Evolutionary conservation across 169 alveolate genomes (phyloP), one percentile per base, ranked within the genome.

Genomic region (Plasmodium malariae): DNA sequence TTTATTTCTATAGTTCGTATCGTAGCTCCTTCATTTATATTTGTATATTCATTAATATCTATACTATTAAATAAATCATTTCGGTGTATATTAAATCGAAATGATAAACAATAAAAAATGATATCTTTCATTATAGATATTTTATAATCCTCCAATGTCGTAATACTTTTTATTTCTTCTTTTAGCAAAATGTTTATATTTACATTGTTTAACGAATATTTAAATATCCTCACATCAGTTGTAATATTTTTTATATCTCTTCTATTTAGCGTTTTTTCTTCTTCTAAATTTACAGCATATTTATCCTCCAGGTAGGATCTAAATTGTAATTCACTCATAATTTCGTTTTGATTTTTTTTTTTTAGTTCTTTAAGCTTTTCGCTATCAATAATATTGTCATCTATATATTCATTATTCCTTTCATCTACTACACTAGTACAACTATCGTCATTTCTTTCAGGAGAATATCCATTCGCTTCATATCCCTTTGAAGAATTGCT

Each of bases 11-110:
- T 60, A 17, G 91, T 83, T 37, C 83, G 45, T 28, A 83, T 51
- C 7, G 91, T 83, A 12, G 91, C 85, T 14, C 91, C 88, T 30
- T 89, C 94, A 74, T 93, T 93, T 54, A 93, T 93, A 36, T 93
- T 93, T 3, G 92, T 93, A 54, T 89, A 67, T 59, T 80, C 94
- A 43, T 89, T 88, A n/a, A 74, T 73, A 60, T 74, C 74, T 17
- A 93, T 88, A 28, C 80, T 78, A 34, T 93, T 93, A 69, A 57
- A 72, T 48, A 93, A 21, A 21, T 86, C 57, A 37, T 91, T 73
- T 55, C 90, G 89, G 36, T 93, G 93, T 28, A 55, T 70, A 67
- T 93, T 83, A 37, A 91, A 91, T 14, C 86, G 63, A 86, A 93
- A 89, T 7, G 92, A 68, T 43, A 89, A 65, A 26, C 95, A 92